phyloP scores from a whole-genome alignment of 768 basidiomycete genomes.

The Collybia sp. region DNA sequence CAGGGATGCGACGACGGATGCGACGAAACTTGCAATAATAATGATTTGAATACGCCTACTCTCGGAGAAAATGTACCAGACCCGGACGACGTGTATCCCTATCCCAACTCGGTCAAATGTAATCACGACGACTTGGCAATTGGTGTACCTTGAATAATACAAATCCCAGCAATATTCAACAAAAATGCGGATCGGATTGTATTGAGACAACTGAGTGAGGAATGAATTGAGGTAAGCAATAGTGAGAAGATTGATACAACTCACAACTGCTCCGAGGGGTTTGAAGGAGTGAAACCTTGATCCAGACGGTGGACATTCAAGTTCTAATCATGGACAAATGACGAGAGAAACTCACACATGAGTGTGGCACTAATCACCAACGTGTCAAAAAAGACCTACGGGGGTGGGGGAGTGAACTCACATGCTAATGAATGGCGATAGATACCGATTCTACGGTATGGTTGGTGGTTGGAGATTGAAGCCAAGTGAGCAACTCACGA shows the following conservation, averaged over 20 bases:
- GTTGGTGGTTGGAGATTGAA: too few relatives aligned
- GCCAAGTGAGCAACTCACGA: conserved; percentile 17
- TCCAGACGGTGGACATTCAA: too few relatives aligned
- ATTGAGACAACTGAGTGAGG: conserved; percentile 17
- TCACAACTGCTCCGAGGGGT: conserved; percentile 22
- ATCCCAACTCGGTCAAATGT: background rate
- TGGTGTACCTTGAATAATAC: conserved; percentile 27
- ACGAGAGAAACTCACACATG: conserved; percentile 11
- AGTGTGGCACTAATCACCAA: conserved; percentile 10
- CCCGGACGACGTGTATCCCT: conserved; percentile 34
- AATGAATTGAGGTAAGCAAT: background rate
- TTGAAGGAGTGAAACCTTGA: conserved; percentile 18
- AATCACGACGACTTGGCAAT: background rate
- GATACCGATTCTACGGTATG: conserved; percentile 25
- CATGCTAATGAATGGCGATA: conserved; percentile 19
- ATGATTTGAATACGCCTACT: conserved; percentile 18
- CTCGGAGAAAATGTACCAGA: conserved; percentile 37
- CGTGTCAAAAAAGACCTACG: conserved; percentile 2
- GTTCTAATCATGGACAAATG: background rate
- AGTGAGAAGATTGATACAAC: conserved; percentile 3
- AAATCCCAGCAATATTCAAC: conserved; percentile 20
- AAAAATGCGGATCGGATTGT: conserved; percentile 22
- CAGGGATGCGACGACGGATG: conserved; percentile 22
- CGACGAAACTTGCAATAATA: conserved; percentile 22
- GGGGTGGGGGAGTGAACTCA: conserved; percentile 3